Conservation (phyloP, 2,329 filamentous ascomycete species). For the Exophiala alcalophila region DNA sequence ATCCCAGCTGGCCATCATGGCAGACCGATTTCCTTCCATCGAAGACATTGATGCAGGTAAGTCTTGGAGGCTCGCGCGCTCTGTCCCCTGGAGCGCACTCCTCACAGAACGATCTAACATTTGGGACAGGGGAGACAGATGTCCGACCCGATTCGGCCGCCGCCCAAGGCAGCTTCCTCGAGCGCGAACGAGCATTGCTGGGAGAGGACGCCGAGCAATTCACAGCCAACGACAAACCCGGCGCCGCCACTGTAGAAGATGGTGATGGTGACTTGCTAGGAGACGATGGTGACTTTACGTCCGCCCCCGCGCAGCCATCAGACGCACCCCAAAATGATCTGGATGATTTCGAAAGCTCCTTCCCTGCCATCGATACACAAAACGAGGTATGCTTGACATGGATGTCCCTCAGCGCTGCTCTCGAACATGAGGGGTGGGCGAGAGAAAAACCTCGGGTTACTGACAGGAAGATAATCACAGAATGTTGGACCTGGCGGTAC, state of each 20-base stretch:
- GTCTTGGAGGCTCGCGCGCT: conserved; percentile 28
- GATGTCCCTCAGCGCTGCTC: background rate
- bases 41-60: conserved; percentile 69
- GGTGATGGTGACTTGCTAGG: conserved; percentile 68
- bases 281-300: conserved; percentile 44
- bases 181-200: conserved; percentile 82
- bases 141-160: conserved; percentile 30
- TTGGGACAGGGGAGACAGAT: conserved; percentile 30
- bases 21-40: conserved; percentile 73
- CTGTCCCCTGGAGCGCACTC: no score
- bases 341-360: conserved; percentile 77
- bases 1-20: conserved; percentile 51
- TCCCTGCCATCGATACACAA: conserved; percentile 73
- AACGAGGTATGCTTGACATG: conserved; percentile 65
- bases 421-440: no score
- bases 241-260: conserved; percentile 60
- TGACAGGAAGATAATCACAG: conserved; percentile 42
- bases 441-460: background rate
- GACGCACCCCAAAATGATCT: conserved; percentile 45
- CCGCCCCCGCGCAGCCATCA: conserved; percentile 31
- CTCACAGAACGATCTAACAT: no score
- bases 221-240: conserved; percentile 66
- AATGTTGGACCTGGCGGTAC: conserved; percentile 70
- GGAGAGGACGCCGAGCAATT: conserved; percentile 95
- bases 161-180: conserved; percentile 76